Evolutionary conservation across 176 grass and related monocot genomes (phyloP).

Genomic region (Oryza meridionalis): DNA sequence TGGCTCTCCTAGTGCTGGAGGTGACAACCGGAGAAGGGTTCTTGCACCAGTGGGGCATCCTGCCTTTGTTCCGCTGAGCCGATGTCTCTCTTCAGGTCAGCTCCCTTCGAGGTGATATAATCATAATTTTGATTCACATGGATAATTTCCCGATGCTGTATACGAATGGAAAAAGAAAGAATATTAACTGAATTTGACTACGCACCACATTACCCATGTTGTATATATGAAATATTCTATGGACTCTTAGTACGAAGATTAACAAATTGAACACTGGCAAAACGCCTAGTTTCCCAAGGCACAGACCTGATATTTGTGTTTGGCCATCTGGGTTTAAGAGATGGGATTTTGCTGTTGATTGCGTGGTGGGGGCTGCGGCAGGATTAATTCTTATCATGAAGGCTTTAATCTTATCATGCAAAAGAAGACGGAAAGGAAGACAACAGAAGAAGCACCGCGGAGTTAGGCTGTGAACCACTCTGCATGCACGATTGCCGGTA

Average conservation of each 20-base stretch:
- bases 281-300: not conserved
- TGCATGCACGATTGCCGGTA: not conserved
- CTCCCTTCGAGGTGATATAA: not conserved
- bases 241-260: not conserved
- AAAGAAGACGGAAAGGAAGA: not conserved
- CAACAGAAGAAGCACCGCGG: not conserved
- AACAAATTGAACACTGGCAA: not conserved
- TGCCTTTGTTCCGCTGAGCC: conserved; percentile 50
- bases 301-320: not conserved
- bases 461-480: not conserved
- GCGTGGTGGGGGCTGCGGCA: not conserved
- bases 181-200: conserved; percentile 14
- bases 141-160: conserved; percentile 27
- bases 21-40: conserved; percentile 92
- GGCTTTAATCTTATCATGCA: too few relatives aligned
- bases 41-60: conserved; percentile 93
- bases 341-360: not conserved
- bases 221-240: not conserved
- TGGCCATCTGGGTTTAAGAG: not conserved
- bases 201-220: not conserved
- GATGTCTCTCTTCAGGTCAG: not conserved
- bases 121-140: conserved; percentile 40
- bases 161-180: conserved; percentile 30
- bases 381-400: not conserved
- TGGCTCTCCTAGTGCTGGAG: conserved; percentile 79